Evolutionary conservation across 2,329 filamentous ascomycete species (phyloP), one percentile per base, ranked within the genome.

Genomic region (Dactylonectria macrodidyma): DNA sequence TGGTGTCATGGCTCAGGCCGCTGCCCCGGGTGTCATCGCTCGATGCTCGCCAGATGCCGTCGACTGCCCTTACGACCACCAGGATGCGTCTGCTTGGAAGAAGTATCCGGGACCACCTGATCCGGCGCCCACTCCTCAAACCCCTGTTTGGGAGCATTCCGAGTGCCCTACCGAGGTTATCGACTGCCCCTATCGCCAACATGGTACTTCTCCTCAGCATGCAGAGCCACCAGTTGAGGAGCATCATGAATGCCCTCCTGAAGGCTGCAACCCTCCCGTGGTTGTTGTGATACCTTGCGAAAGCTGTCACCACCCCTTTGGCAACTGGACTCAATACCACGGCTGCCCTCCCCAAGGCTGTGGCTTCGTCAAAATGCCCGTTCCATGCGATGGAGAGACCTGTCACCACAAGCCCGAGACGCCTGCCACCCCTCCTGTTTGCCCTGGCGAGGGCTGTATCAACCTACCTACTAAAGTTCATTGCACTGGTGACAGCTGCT

Each of bases 121-220:
- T 19, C 19, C 19, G 19, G 19, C 19, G 19, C 19, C 19, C 19
- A 19, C 11, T 36, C 34, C 34, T 36, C 36, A 10, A 14, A 10
- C 36, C 16, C 2, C 36, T 12, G 36, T 5, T 10, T 10, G 16
- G 10, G 11, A 41, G 36, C 36, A 41, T 41, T 5, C 36, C 11
- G 70, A 74, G 12, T 74, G 72, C 54, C 66, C 72, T 6, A 58
- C 72, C 8, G 47, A 46, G n/a, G 64, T 68, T 24, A 60, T 66
- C 22, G 52, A 71, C 63, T 73, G 71, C 51, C 71, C 71, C 22
- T 68, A 67, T 41, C 71, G 69, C 54, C 48, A 51, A 6, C 48
- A 24, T 30, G 22, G n/a, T 19, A 19, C 19, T 19, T 19, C 24
- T 30, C 26, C 51, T 19, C 34, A 26, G 19, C 19, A 19, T 19